Base-by-base conservation (phyloP, 371 early-diverging fungal species). In the Mortierella sp. region DNA sequence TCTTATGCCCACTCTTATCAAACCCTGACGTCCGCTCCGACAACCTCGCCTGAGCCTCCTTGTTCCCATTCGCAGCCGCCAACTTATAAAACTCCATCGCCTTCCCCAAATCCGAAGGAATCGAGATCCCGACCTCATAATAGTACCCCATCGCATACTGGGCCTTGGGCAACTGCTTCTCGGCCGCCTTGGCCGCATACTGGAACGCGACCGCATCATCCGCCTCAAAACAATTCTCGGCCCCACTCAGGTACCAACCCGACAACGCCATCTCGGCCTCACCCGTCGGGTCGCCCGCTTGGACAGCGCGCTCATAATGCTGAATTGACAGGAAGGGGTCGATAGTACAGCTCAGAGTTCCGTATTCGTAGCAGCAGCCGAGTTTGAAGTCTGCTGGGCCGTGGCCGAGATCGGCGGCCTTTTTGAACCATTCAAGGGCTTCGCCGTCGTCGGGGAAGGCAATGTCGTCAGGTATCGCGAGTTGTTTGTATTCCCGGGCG, bases 161-260 rank as follows among this genome's bases (percentile, higher is more conserved):
- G 6, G 99, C 99, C 83, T 95, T 95, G 32, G 97, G 93, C 48
- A 97, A 80, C 0, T 94, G 94, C 82, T 93, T 91, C 74, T 94
- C 93, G 6, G 97, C 95, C 1, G 99, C 97, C 72, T 93, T 92
- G 71, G 92, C 89, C 43, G 97, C 96, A 97, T 97, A 98, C 72
- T 93, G 87, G 89, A 95, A 98, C 18, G 99, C 98, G 76, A 95
- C 93, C 18, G 92, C 89, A 86, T 99, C 98, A 58, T 93, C 93
- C 70, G 92, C 93, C 27, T 90, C 90, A 24, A 97, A 84, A 4
- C 94, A 87, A 44, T 91, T 89, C 27, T 95, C 95, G 12, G 89
- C 87, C n/a, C 99, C 99, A 4, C 96, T 95, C 24, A 99, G 86
- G 83, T 98, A 98, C 98, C 98, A 99, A 5, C 97, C 97, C 12